Evolutionary conservation across 1,284 basidiomycete genomes (phyloP).

Genomic region (Abortiporus biennis): DNA sequence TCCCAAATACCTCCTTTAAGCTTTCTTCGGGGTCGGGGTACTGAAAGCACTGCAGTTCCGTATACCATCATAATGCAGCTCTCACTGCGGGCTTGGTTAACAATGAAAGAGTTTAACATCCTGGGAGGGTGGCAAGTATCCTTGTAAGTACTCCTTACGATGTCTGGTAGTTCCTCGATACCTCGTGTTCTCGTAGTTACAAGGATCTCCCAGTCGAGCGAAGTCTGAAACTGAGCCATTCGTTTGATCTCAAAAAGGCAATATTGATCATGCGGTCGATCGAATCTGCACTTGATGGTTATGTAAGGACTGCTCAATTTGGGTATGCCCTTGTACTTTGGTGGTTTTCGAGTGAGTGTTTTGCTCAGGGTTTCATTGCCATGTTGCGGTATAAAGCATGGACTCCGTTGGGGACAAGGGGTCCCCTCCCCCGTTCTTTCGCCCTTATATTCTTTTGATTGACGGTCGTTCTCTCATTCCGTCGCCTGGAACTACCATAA

Average conservation of each 20-base stretch:
- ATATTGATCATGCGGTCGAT: slow-evolving; percentile 4
- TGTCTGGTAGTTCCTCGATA: neutral
- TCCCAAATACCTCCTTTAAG: neutral
- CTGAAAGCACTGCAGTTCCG: neutral
- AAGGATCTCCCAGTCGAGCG: too few species aligned
- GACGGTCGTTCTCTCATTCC: neutral
- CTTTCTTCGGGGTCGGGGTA: neutral
- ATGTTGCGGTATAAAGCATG: neutral
- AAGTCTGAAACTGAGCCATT: neutral
- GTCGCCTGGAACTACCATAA: neutral
- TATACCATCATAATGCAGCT: neutral
- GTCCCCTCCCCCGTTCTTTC: too few species aligned
- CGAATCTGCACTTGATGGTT: neutral
- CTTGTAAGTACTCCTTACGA: too few species aligned
- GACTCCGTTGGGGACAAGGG: neutral
- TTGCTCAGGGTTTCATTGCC: neutral
- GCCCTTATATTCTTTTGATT: neutral
- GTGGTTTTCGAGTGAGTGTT: neutral
- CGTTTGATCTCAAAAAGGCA: slow-evolving; percentile 21
- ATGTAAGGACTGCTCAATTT: slow-evolving; percentile 14
- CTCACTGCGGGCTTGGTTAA: neutral
- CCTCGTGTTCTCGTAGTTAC: too few species aligned
- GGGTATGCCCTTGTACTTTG: slow-evolving; percentile 20
- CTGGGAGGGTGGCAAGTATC: too few species aligned
- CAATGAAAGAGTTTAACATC: neutral